Conservation (phyloP, 305 asterid genomes). For the Plantago coronopus region DNA sequence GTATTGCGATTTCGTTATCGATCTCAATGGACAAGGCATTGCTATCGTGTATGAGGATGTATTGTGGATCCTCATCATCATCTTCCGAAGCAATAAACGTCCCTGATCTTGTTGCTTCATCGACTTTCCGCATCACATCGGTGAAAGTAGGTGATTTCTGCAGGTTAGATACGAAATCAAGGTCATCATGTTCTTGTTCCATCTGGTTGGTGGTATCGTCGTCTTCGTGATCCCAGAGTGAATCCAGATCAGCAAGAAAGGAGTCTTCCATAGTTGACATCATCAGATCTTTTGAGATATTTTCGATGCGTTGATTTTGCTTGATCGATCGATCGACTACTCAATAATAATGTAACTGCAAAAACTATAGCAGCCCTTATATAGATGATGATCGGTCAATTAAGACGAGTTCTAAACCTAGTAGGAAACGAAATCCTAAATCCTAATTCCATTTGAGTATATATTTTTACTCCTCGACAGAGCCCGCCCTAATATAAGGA, state of each 20-base stretch:
- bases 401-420: no score
- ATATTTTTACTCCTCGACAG: no score
- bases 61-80: conserved; percentile 56
- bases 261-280: conserved; percentile 13
- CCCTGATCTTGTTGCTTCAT: conserved; percentile 59
- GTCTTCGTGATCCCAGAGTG: conserved; percentile 79
- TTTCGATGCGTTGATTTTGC: no score
- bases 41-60: conserved; percentile 83
- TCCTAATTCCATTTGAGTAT: no score
- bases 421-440: no score
- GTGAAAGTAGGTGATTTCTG: conserved; percentile 62
- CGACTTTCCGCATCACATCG: conserved; percentile 80
- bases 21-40: conserved; percentile 79
- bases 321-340: no score
- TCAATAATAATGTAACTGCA: no score
- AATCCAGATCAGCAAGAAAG: conserved; percentile 88
- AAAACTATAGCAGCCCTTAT: no score
- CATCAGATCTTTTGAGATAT: no score
- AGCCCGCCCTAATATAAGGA: no score
- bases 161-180: conserved; percentile 79
- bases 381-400: no score
- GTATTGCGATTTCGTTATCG: conserved; percentile 75
- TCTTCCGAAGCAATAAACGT: conserved; percentile 65
- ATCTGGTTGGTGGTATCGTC: no score
- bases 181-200: conserved; percentile 77